Base-by-base conservation (phyloP, 2,329 filamentous ascomycete species). In the Colletotrichum tanaceti region DNA sequence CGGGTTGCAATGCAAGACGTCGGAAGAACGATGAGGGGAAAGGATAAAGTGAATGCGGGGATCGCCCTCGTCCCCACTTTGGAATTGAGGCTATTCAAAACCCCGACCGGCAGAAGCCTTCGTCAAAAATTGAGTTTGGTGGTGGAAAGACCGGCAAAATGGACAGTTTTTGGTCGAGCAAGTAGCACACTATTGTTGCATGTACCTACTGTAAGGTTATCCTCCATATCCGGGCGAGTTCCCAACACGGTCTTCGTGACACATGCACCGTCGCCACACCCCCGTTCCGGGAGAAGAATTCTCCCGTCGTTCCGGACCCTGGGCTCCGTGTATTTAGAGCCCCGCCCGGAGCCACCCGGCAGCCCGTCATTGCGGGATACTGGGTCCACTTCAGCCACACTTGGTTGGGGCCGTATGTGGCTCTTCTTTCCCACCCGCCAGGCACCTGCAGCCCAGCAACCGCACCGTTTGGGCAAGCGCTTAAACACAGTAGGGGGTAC, bases 381-480 rank as follows among this genome's bases (percentile, higher is more conserved):
- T 44, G 13, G 24, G 6, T 4, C 55, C 14, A 22, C 18, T 32
- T 28, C 60, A 68, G 67, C 64, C 64, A 70, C 67, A 63, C 1
- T n/a, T 1, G 1, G 13, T 20, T 28, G n/a, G 38, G 24, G 18
- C 18, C 1, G 1, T 5, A 2, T 63, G 67, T 68, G 67, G 67
- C 67, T 70, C 16, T 11, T 1, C 1, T 14, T 32, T 2, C 11
- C 44, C 62, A 63, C 41, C 43, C 49, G 22, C 44, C 53, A 22
- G 41, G 41, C 58, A 24, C 52, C 41, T 59, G 67, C 67, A 70
- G 64, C 67, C 67, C 67, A 70, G 67, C 67, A 70, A 70, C 67
- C 67, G 58, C 58, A 58, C 64, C 58, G 58, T 68, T 70, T 70
- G 58, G 67, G 67, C 63, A 70, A 70, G 67, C 63, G 64, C 63